Base-by-base conservation (phyloP, 805 yeast species). In the Hanseniaspora valbyensis region DNA sequence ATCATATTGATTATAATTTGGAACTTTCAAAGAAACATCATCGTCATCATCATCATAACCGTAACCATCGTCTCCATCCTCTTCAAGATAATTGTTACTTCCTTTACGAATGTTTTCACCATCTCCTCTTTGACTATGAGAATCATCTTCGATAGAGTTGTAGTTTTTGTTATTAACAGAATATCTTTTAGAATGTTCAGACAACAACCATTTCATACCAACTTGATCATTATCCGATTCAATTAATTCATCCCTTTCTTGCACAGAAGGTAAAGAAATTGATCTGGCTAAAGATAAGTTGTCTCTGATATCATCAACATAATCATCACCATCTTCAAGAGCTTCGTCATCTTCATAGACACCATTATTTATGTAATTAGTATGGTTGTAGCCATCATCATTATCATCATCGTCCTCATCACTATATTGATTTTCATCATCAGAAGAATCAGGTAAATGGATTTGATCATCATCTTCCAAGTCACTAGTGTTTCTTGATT, bases 231-330 rank as follows among this genome's bases (percentile, higher is more conserved):
- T 44, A 16, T 44, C 53, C 1, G 51, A 48, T 19, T 49, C 46
- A 12, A 49, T 42, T 19, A 42, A 13, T 10, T 60, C 64, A 10
- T 59, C 61, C 16, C 62, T 59, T 39, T 63, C 69, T n/a, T 67
- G 61, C 1, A 64, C 63, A 1, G 73, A 69, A 2, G 74, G 74
- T 18, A 69, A 53, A 1, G 73, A 69, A 1, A 66, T 65, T 0
- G 72, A 68, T 50, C 72, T 58, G 52, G 72, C 69, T 19, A 69
- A 49, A 42, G 67, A 66, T 2, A 66, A 69, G 21, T 66, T 68
- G 22, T 58, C 60, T n/a, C 60, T 63, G 4, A 54, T 58, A 2
- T 53, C 58, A 16, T 54, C 54, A 10, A 54, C 54, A 13, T 54
- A 50, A 24, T 55, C 58, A 14, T 59, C 64, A 12, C 58, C 61